Evolutionary conservation across 2,329 filamentous ascomycete genomes (phyloP), one percentile per base, ranked within the genome.

Genomic region (Exophiala oligosperma): DNA sequence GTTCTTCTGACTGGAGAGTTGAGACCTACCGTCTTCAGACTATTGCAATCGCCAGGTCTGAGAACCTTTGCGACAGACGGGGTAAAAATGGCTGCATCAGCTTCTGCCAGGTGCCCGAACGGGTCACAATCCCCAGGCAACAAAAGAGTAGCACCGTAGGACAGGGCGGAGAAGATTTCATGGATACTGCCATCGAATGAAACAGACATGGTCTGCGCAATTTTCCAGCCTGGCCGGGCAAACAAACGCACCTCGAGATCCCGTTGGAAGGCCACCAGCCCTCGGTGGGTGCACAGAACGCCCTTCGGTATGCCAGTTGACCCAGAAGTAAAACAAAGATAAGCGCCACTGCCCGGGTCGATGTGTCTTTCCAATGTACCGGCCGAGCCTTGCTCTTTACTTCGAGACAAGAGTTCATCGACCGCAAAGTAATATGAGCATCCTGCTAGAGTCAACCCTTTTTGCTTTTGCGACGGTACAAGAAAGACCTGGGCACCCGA

Each of bases 121-220:
- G 69, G 66, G 11, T 73, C 62, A 1, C 52, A 46, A 0, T 14
- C 37, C 21, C 66, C 57, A 1, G 44, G 37, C 1, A 79, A 65
- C 0, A 77, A 68, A 2, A 79, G 65, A 0, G 75, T 76, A 0
- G 71, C 71, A 0, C 76, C 77, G 53, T 76, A 73, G 17, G 65
- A 67, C 1, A 79, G 64, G 1, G 76, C 66, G 0, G 73, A 73
- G 54, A 78, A 77, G 0, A 76, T 69, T 55, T 76, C 77, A 35
- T 75, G 70, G 8, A 79, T 76, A 53, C 70, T 72, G n/a, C 73
- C 75, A 61, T 79, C 78, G 54, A 80, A 80, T 0, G 65, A 73
- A 0, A 70, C 66, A 1, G 77, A 79, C 69, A 79, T 72, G 43
- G 76, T 49, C 54, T 79, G 77, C 1, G 75, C 68, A 2, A 77